A percentile compares a stretch with the other conserved stretches of the same genome.
phyloP scores from a whole-genome alignment of 139 green algal species.

The Chlamydomonas asymmetrica region DNA sequence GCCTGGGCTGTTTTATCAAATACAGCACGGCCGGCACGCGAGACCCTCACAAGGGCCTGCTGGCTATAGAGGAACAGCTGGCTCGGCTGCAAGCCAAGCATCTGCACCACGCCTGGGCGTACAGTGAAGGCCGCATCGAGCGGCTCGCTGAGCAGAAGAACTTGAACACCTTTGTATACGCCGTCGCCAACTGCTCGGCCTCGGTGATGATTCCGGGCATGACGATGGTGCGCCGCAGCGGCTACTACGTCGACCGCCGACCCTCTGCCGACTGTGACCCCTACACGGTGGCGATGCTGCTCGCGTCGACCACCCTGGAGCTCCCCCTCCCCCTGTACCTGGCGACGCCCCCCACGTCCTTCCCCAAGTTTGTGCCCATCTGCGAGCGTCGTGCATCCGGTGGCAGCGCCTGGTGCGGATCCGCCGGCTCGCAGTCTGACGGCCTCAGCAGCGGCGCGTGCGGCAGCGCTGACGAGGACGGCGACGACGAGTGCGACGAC shows the following conservation, averaged over 20 bases:
- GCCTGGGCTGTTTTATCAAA: conserved; percentile 59
- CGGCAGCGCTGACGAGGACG: neutral
- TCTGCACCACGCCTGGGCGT: conserved; percentile 64
- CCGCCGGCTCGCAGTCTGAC: neutral
- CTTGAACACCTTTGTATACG: conserved; percentile 58
- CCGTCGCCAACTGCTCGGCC: conserved; percentile 54
- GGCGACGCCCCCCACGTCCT: neutral
- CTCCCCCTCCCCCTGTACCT: conserved; percentile 34
- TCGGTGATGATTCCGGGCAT: conserved; percentile 63
- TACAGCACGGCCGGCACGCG: conserved; percentile 71
- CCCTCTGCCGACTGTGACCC: conserved; percentile 74
- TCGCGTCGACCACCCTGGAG: conserved; percentile 73
- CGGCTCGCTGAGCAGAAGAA: neutral
- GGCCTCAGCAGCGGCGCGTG: conserved; percentile 7
- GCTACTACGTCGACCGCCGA: conserved; percentile 75
- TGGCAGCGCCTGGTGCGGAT: neutral
- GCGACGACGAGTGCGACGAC: conserved; percentile 10
- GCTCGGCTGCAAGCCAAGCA: conserved; percentile 59
- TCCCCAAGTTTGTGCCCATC: neutral
- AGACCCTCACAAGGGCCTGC: conserved; percentile 45
- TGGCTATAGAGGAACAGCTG: conserved; percentile 58
- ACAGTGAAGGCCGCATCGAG: conserved; percentile 60
- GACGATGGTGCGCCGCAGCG: conserved; percentile 42
- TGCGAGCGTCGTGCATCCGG: neutral
- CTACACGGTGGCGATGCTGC: conserved; percentile 76